Evolutionary conservation across 768 basidiomycete species (phyloP).

Genomic region (Austroboletus eburneus): DNA sequence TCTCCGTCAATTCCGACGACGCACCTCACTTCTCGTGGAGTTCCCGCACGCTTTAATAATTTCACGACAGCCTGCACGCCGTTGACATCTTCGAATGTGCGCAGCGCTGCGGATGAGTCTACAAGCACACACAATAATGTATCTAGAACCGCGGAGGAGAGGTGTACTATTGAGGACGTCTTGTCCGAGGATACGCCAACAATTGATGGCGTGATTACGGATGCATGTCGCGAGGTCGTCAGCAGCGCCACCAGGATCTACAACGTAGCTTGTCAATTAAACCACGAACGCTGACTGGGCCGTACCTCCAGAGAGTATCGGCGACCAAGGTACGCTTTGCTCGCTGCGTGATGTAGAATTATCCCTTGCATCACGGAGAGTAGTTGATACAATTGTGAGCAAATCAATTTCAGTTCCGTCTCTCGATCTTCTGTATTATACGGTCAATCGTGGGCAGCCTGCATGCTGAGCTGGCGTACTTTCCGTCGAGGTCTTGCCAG

Average conservation of each 20-base stretch:
- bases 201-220: slow-evolving; percentile 25
- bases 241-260: slow-evolving; percentile 74
- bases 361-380: slow-evolving; percentile 77
- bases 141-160: slow-evolving; percentile 78
- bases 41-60: slow-evolving; percentile 79
- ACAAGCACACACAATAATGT: slow-evolving; percentile 87
- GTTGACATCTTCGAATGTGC: slow-evolving; percentile 70
- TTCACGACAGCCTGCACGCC: slow-evolving; percentile 85
- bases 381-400: slow-evolving; percentile 51
- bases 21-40: slow-evolving; percentile 84
- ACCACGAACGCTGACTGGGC: background rate
- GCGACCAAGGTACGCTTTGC: slow-evolving; percentile 68
- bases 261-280: slow-evolving; percentile 3
- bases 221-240: slow-evolving; percentile 61
- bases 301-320: slow-evolving; percentile 63
- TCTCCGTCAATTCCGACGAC: slow-evolving; percentile 47
- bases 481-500: slow-evolving; percentile 43
- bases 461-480: slow-evolving; percentile 26
- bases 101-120: slow-evolving; percentile 70
- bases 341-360: slow-evolving; percentile 59
- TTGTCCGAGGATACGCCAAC: slow-evolving; percentile 19
- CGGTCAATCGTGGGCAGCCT: slow-evolving; percentile 1
- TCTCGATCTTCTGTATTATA: slow-evolving; percentile 37
- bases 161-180: slow-evolving; percentile 30
- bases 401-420: slow-evolving; percentile 44